Conservation (phyloP, 140 eudicot species). For the Bidens hawaiensis region DNA sequence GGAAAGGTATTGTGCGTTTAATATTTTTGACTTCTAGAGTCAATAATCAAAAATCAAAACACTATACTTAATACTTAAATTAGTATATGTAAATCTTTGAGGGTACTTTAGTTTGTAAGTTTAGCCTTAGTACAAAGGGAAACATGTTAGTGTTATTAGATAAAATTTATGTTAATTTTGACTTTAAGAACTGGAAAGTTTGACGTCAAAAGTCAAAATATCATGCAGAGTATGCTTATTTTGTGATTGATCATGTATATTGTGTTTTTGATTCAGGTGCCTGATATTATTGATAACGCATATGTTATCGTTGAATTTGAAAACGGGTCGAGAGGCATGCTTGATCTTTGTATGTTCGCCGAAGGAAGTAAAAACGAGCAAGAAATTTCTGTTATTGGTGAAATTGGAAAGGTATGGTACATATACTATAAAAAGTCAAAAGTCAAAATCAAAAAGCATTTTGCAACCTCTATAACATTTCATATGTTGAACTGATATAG, state of each 20-base stretch:
- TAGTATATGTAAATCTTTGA: not conserved
- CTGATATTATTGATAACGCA: constrained; percentile 96
- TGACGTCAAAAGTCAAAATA: constrained; percentile 11
- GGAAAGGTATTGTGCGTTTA: constrained; percentile 59
- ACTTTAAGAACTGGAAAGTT: not conserved
- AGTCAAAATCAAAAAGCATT: not conserved
- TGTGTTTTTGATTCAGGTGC: constrained; percentile 47
- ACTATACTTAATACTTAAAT: not conserved
- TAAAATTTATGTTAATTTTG: not conserved
- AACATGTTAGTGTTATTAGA: not conserved
- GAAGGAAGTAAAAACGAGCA: constrained; percentile 98
- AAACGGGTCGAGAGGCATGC: constrained; percentile 93
- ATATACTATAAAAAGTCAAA: not conserved
- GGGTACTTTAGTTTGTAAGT: not conserved
- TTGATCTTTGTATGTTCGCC: constrained; percentile 98
- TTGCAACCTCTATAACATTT: not conserved
- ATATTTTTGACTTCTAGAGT: constrained; percentile 12
- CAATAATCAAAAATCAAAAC: constrained; percentile 19
- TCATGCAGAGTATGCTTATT: not conserved
- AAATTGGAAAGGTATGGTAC: constrained; percentile 70
- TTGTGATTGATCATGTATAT: constrained; percentile 2
- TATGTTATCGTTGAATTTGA: constrained; percentile 95
- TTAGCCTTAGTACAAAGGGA: not conserved
- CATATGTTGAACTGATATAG: not conserved
- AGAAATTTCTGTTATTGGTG: constrained; percentile 95